Percentiles rank a stretch among this genome's conserved stretches.
These are phyloP conservation scores for Chlorella vulgaris DNA, from an alignment of 139 green algal genomes.

Conservation along the genomic window DNA sequence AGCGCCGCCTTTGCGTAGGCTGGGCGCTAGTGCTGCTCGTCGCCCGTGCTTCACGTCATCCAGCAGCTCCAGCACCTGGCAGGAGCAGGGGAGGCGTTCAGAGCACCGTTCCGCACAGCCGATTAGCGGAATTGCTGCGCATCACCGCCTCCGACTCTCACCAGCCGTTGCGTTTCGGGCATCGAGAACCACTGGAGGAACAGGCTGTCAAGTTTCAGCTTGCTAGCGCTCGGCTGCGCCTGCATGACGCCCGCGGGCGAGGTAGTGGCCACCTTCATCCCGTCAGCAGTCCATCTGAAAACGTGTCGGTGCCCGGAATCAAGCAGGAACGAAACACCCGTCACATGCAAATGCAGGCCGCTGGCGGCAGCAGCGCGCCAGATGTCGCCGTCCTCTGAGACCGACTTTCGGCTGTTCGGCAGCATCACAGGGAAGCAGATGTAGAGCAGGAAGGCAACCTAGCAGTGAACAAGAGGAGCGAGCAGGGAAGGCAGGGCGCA, in stretches of 20 bases:
- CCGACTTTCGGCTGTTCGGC: too few species aligned
- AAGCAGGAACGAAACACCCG: neutral
- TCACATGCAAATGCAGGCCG: too few species aligned
- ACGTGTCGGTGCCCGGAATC: neutral
- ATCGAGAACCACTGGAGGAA: constrained; percentile 97
- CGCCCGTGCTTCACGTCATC: constrained; percentile 83
- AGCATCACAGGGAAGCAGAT: too few species aligned
- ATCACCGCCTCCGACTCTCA: constrained; percentile 38
- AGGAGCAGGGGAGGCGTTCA: neutral
- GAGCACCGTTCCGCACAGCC: neutral
- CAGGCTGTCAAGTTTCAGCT: constrained; percentile 96
- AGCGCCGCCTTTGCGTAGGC: neutral
- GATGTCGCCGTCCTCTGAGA: too few species aligned
- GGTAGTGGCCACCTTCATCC: neutral
- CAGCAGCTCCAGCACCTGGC: constrained; percentile 76
- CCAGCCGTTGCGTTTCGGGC: constrained; percentile 86
- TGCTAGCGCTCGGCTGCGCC: constrained; percentile 38
- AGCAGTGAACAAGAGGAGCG: too few species aligned
- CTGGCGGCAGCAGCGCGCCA: too few species aligned
- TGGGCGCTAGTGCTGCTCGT: neutral
- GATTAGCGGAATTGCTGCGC: neutral
- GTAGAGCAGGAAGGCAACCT: too few species aligned
- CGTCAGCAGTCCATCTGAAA: neutral
- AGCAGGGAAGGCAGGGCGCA: too few species aligned
- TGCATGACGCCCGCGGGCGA: constrained; percentile 1